phyloP scores from a whole-genome alignment of 2,329 filamentous ascomycete species.

The Ophiostoma ulmi region DNA sequence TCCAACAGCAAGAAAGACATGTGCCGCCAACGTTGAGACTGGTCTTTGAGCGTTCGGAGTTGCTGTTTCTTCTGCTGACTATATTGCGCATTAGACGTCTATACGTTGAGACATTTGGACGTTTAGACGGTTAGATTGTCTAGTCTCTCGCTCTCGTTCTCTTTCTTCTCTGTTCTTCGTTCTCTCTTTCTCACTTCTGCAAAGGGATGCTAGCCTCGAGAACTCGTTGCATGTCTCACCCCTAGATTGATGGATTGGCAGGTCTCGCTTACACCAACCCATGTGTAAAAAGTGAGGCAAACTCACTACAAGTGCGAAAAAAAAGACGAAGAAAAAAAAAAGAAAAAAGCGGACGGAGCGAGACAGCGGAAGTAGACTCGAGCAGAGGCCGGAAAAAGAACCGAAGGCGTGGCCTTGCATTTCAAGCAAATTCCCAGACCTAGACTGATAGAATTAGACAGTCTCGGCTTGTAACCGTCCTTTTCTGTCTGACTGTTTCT shows the following conservation, averaged over 20 bases:
- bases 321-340: neutral
- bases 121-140: too few species aligned
- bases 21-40: neutral
- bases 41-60: neutral
- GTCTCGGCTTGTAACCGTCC: conserved; percentile 4
- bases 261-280: neutral
- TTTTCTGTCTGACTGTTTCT: neutral
- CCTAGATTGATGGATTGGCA: neutral
- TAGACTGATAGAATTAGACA: neutral
- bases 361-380: neutral
- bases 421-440: neutral
- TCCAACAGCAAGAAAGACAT: neutral
- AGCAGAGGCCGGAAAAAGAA: neutral
- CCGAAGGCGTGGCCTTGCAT: neutral
- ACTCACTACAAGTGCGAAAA: too few species aligned
- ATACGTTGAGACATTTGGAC: too few species aligned
- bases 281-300: neutral
- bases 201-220: neutral
- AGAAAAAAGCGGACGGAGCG: neutral
- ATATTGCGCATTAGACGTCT: too few species aligned
- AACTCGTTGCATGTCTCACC: conserved; percentile 8
- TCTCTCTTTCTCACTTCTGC: neutral
- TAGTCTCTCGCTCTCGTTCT: neutral
- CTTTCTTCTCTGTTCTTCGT: neutral
- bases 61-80: too few species aligned